Evolutionary conservation across 116 monocot species (phyloP).

Genomic region (Dioscorea cayenensis): DNA sequence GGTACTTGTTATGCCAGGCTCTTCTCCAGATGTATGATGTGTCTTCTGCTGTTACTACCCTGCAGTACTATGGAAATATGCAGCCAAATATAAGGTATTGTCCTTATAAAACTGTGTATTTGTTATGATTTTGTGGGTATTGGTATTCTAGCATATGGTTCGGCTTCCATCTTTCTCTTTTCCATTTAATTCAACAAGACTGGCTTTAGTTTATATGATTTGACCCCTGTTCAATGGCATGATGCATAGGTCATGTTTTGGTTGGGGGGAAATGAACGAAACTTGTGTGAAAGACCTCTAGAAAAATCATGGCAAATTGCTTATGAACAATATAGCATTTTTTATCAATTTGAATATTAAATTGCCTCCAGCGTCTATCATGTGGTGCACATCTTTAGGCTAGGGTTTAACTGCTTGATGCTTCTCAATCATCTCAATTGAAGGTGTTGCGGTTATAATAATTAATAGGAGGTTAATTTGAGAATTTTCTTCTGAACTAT

Average conservation of each 20-base stretch:
- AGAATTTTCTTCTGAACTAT: not conserved
- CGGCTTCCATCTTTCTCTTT: too few species aligned
- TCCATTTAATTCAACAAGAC: too few species aligned
- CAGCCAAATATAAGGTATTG: constrained; percentile 77
- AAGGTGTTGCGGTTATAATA: not conserved
- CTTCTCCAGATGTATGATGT: constrained; percentile 94
- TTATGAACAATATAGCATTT: not conserved
- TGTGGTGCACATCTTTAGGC: too few species aligned
- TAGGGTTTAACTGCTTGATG: too few species aligned
- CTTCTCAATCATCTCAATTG: too few species aligned
- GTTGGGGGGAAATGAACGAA: too few species aligned
- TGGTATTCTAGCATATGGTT: not conserved
- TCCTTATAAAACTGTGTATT: not conserved
- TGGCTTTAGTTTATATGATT: too few species aligned
- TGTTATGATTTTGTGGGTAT: not conserved
- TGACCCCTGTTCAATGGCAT: too few species aligned
- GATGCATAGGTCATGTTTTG: too few species aligned
- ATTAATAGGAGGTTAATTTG: not conserved
- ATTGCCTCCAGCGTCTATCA: too few species aligned
- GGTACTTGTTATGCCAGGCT: constrained; percentile 42
- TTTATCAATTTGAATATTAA: not conserved
- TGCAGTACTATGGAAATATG: constrained; percentile 68
- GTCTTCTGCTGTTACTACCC: constrained; percentile 43
- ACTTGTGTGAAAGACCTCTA: too few species aligned
- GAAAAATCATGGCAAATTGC: too few species aligned